phyloP scores from a whole-genome alignment of 495 filamentous ascomycete species.

The Aspergillus hancockii region DNA sequence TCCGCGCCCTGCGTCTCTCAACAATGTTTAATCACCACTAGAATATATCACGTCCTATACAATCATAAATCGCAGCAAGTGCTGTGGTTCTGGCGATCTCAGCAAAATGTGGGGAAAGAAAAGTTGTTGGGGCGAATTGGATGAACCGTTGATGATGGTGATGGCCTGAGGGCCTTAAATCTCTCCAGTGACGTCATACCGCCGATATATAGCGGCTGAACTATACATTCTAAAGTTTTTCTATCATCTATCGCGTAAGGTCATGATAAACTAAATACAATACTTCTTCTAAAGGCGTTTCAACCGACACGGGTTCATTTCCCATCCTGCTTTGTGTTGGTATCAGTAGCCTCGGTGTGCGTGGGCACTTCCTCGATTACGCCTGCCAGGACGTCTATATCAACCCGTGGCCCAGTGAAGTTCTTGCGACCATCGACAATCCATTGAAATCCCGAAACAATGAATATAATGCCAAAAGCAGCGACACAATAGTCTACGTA shows the following conservation, averaged over 20 bases:
- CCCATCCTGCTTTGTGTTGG: background rate
- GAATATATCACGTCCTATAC: background rate
- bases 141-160: background rate
- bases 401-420: conserved; percentile 61
- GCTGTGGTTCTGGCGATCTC: conserved; percentile 11
- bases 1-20: background rate
- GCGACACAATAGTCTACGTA: conserved; percentile 65
- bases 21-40: background rate
- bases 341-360: conserved; percentile 10
- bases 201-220: background rate
- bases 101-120: conserved; percentile 11
- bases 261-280: background rate
- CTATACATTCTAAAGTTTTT: background rate
- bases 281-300: background rate
- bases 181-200: background rate
- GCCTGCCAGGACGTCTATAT: conserved; percentile 46
- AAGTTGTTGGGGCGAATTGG: conserved; percentile 9
- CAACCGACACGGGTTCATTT: background rate
- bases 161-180: background rate
- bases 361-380: conserved; percentile 16
- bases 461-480: conserved; percentile 66
- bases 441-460: conserved; percentile 68
- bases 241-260: background rate
- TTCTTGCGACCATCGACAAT: conserved; percentile 73
- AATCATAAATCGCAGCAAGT: background rate